These are phyloP conservation scores for Nemania serpens DNA, from an alignment of 2,329 filamentous ascomycete genomes.

Conservation along the genomic window DNA sequence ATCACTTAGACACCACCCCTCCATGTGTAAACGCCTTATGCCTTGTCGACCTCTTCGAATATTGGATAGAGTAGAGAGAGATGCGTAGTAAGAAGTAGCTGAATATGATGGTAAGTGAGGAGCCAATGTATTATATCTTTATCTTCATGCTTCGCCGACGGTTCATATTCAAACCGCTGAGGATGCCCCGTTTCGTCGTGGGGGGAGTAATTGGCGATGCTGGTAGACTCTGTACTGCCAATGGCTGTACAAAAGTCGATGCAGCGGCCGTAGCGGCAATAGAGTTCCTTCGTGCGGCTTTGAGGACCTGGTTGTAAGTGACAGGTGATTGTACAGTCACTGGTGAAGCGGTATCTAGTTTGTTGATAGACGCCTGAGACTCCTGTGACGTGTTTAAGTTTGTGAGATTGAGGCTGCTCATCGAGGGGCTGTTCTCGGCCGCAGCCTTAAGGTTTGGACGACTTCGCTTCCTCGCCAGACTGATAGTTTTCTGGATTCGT, in stretches of 20 bases:
- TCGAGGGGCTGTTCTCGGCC: conserved; percentile 34
- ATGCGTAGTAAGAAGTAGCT: conserved; percentile 5
- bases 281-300: conserved; percentile 50
- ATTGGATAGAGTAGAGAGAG: conserved; percentile 21
- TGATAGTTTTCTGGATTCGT: conserved; percentile 55
- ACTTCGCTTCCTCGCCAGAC: conserved; percentile 60
- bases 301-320: conserved; percentile 55
- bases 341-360: conserved; percentile 33
- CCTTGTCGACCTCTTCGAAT: conserved; percentile 1
- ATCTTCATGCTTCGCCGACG: conserved; percentile 48
- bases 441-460: conserved; percentile 50
- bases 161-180: conserved; percentile 44
- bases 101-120: background rate
- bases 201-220: conserved; percentile 19
- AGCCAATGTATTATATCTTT: conserved; percentile 27
- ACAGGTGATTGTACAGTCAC: conserved; percentile 41
- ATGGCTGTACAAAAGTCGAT: conserved; percentile 28
- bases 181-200: conserved; percentile 41
- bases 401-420: conserved; percentile 34
- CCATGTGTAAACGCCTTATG: conserved; percentile 25
- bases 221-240: conserved; percentile 27
- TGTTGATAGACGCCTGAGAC: conserved; percentile 42
- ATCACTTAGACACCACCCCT: conserved; percentile 12
- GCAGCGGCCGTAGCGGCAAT: conserved; percentile 34
- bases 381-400: conserved; percentile 29